Conservation (phyloP, 176 grass and related monocot species). For the Oryza officinalis region DNA sequence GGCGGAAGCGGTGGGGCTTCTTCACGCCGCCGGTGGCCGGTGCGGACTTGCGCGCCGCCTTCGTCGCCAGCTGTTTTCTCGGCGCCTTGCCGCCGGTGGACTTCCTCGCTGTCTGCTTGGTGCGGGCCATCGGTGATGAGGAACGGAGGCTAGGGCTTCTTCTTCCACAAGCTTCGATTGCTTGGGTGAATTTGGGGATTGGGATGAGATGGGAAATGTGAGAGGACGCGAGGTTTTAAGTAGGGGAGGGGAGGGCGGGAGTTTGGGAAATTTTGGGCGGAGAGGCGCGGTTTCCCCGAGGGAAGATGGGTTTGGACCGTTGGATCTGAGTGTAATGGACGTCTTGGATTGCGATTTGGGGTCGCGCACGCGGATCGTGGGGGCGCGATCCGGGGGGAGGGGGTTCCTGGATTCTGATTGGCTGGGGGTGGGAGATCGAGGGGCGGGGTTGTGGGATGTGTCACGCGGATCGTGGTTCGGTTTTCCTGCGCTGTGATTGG, state of each 20-base stretch:
- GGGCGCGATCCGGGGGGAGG: constrained; percentile 28
- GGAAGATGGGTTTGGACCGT: constrained; percentile 25
- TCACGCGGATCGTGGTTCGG: not conserved
- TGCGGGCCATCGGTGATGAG: constrained; percentile 41
- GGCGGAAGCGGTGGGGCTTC: constrained; percentile 72
- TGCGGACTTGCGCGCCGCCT: constrained; percentile 66
- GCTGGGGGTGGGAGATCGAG: not conserved
- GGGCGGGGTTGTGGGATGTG: too few relatives aligned
- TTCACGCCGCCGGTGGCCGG: constrained; percentile 69
- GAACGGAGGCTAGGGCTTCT: not conserved
- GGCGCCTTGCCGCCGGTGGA: constrained; percentile 70
- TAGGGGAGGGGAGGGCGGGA: constrained; percentile 21
- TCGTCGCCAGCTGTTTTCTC: constrained; percentile 64
- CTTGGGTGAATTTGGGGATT: not conserved
- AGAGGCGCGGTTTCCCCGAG: not conserved
- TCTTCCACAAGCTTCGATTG: not conserved
- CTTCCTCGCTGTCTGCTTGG: constrained; percentile 66
- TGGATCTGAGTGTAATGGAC: constrained; percentile 3
- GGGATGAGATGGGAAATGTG: not conserved
- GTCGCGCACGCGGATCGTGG: constrained; percentile 30
- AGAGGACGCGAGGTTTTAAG: not conserved
- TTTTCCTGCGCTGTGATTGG: not conserved
- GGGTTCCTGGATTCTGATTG: constrained; percentile 13
- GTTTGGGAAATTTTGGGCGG: constrained; percentile 22
- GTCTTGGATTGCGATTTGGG: not conserved